Base-by-base conservation (phyloP, 148 eudicot genomes). In the Nyssa sinensis region DNA sequence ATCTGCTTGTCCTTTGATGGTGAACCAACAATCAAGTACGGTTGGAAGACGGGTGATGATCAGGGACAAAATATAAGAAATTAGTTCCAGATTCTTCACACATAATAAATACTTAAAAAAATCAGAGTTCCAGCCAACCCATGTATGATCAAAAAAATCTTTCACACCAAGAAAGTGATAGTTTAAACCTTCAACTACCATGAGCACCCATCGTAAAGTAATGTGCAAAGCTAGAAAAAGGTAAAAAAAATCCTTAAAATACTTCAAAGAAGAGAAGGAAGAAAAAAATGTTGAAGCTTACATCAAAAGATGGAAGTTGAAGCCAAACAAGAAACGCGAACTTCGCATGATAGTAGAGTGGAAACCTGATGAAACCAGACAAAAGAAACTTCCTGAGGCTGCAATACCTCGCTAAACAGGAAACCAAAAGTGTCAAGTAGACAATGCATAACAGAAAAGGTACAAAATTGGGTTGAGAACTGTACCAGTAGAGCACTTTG, bases 271-370 rank as follows among this genome's bases (percentile, higher is more conserved):
- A 17, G 37, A 71, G 33, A 1, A 21, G 10, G 39, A 5, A 55
- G 3, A 37, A 31, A 27, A 60, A 28, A 39, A n/a, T 2, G 25
- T 39, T 41, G 51, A 62, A 73, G 75, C 96, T 88, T 87, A 93
- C 99, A 70, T 93, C 80, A 64, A 81, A 75, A 39, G 92, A 64
- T 16, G 99, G 99, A 77, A 96, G 94, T 79, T 96, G 98, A 83
- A 96, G 94, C 99, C 99, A 96, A 55, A 96, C 89, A 76, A 96
- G 94, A 86, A 96, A 96, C 64, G 93, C 98, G 83, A 96, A 89
- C 88, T 96, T 96, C 87, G 89, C 64, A 57, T 93, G 98, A 84
- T 96, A 89, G 83, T 96, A 93, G 53, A 90, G 76, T 63, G 97
- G 97, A 73, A 87, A 77, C 97, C 97, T 93, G 86, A 78, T 31